Evolutionary conservation across 2,329 filamentous ascomycete species (phyloP).

Genomic region (Chaetomium olivaceum): DNA sequence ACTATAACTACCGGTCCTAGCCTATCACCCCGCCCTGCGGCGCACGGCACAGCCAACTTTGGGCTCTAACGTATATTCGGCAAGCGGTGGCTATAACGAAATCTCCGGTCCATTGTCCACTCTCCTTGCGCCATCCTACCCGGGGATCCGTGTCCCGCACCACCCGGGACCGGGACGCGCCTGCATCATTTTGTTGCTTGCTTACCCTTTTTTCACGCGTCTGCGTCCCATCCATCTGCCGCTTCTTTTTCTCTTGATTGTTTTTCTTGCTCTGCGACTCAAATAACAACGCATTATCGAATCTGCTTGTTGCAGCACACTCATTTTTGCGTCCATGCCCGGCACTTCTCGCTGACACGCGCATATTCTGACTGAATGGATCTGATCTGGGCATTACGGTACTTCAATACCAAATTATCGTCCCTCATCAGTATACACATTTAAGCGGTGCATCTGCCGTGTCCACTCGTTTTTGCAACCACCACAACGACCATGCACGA

Average conservation of each 20-base stretch:
- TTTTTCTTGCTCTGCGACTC: slow-evolving; percentile 10
- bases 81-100: slow-evolving; percentile 28
- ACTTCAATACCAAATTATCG: background rate
- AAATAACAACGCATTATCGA: background rate
- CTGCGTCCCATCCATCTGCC: slow-evolving; percentile 10
- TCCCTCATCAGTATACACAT: background rate
- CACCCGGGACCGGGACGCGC: slow-evolving; percentile 29
- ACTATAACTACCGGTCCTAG: background rate
- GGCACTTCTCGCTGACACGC: slow-evolving; percentile 1
- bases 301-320: background rate
- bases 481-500: slow-evolving; percentile 27
- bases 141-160: slow-evolving; percentile 24
- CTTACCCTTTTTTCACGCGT: slow-evolving; percentile 25
- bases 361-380: slow-evolving; percentile 1
- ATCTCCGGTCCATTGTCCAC: slow-evolving; percentile 23
- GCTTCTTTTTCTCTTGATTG: slow-evolving; percentile 7
- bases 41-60: slow-evolving; percentile 23
- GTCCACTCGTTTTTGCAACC: slow-evolving; percentile 22
- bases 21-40: background rate
- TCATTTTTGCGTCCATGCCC: slow-evolving; percentile 4
- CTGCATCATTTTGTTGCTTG: slow-evolving; percentile 21
- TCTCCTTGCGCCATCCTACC: slow-evolving; percentile 24
- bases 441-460: slow-evolving; percentile 18
- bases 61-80: slow-evolving; percentile 31
- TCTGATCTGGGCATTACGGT: background rate